phyloP scores from a whole-genome alignment of 1,284 basidiomycete species.

The Leucoagaricus sp. region DNA sequence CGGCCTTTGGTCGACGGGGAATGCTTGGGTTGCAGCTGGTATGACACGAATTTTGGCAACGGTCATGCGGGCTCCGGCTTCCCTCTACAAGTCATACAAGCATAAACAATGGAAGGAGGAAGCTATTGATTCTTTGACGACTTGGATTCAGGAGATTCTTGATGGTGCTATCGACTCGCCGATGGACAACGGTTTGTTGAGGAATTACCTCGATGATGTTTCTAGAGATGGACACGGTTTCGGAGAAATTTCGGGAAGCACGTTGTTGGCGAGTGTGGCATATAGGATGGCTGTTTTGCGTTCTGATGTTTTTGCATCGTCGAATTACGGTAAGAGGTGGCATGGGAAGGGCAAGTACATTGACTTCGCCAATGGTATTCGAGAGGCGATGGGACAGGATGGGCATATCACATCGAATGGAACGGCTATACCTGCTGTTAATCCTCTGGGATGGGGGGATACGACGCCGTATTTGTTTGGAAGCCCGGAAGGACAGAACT shows the following conservation, averaged over 20 bases:
- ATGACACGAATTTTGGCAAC: slow-evolving; percentile 44
- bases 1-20: slow-evolving; percentile 57
- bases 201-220: slow-evolving; percentile 38
- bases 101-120: slow-evolving; percentile 28
- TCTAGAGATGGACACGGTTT: slow-evolving; percentile 32
- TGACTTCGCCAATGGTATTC: slow-evolving; percentile 26
- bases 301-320: slow-evolving; percentile 20
- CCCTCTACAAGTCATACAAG: slow-evolving; percentile 17
- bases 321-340: not conserved
- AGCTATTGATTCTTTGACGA: slow-evolving; percentile 32
- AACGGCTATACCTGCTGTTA: slow-evolving; percentile 39
- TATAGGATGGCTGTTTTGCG: slow-evolving; percentile 37
- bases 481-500: slow-evolving; percentile 44
- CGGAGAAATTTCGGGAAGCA: slow-evolving; percentile 42
- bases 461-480: slow-evolving; percentile 35
- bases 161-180: slow-evolving; percentile 42
- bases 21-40: slow-evolving; percentile 42
- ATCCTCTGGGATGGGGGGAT: slow-evolving; percentile 40
- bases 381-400: slow-evolving; percentile 20
- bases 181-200: slow-evolving; percentile 32
- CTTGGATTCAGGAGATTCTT: slow-evolving; percentile 46
- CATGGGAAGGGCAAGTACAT: slow-evolving; percentile 19
- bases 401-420: slow-evolving; percentile 34
- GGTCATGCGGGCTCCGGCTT: slow-evolving; percentile 36
- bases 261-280: slow-evolving; percentile 40